These are phyloP conservation scores for Colletotrichum nymphaeae DNA, from an alignment of 2,329 filamentous ascomycete genomes.

Conservation along the genomic window DNA sequence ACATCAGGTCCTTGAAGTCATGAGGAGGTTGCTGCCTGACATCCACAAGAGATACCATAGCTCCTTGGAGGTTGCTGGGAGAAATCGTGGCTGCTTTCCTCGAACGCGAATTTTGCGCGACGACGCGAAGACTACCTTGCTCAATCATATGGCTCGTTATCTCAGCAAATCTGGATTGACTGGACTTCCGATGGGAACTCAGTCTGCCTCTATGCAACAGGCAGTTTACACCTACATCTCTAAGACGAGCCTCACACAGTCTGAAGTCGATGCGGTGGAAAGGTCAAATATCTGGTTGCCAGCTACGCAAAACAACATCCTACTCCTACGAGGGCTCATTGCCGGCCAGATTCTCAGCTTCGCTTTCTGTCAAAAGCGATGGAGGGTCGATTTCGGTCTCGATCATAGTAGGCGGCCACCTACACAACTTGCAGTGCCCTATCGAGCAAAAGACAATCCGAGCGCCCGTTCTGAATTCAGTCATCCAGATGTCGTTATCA, in stretches of 20 bases:
- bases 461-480: constrained; percentile 69
- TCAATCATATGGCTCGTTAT: constrained; percentile 46
- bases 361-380: constrained; percentile 67
- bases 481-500: constrained; percentile 68
- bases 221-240: constrained; percentile 59
- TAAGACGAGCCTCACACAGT: constrained; percentile 40
- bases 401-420: constrained; percentile 52
- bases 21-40: constrained; percentile 41
- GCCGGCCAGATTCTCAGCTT: constrained; percentile 66
- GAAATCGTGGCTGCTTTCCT: background rate
- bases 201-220: constrained; percentile 42
- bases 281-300: constrained; percentile 49
- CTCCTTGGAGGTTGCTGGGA: background rate
- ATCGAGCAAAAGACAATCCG: constrained; percentile 68
- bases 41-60: background rate
- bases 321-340: constrained; percentile 67
- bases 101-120: constrained; percentile 49
- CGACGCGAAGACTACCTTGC: constrained; percentile 43
- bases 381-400: constrained; percentile 73
- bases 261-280: constrained; percentile 51
- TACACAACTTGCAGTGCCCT: constrained; percentile 68
- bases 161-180: constrained; percentile 56
- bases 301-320: constrained; percentile 46
- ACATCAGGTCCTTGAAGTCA: constrained; percentile 61
- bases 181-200: constrained; percentile 54